A percentile compares a stretch with the other conserved stretches of the same genome.
phyloP scores from a whole-genome alignment of 352 stramenopile species.

The Globisporangium okanoganense region DNA sequence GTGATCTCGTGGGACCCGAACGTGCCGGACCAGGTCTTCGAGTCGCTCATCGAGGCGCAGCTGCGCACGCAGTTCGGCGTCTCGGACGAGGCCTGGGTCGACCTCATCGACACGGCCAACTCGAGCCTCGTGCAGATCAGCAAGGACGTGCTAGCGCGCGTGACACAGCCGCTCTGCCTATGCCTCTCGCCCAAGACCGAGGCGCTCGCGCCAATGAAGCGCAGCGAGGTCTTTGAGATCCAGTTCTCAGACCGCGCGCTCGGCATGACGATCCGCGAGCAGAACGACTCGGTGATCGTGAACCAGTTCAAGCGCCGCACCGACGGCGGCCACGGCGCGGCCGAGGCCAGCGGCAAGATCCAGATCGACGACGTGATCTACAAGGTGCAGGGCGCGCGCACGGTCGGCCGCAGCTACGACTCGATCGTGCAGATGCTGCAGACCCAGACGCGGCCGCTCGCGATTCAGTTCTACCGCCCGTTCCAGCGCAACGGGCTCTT shows the following conservation, averaged over 20 bases:
- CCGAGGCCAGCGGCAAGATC: constrained; percentile 55
- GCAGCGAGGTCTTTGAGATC: constrained; percentile 75
- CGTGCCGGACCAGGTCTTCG: constrained; percentile 80
- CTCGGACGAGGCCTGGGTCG: constrained; percentile 82
- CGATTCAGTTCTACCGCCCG: constrained; percentile 82
- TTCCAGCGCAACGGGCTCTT: constrained; percentile 75
- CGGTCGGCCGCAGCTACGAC: constrained; percentile 75
- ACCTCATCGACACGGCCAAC: constrained; percentile 81
- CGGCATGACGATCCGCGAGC: constrained; percentile 82
- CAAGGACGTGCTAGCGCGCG: constrained; percentile 59
- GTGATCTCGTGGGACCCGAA: constrained; percentile 76
- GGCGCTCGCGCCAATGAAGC: constrained; percentile 77
- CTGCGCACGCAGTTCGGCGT: constrained; percentile 73
- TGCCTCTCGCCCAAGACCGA: constrained; percentile 84
- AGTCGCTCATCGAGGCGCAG: constrained; percentile 73
- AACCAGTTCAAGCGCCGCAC: constrained; percentile 76
- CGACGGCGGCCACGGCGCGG: constrained; percentile 46
- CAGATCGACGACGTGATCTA: constrained; percentile 80
- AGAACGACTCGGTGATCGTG: constrained; percentile 81
- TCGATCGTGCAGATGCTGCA: constrained; percentile 85
- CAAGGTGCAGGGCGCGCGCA: constrained; percentile 77
- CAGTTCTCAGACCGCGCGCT: constrained; percentile 63
- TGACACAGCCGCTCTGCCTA: constrained; percentile 63
- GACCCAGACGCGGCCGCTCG: constrained; percentile 62
- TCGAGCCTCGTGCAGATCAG: constrained; percentile 81